Percentiles rank a stretch among this genome's conserved stretches.
These are phyloP conservation scores for Candida palmyrensis DNA, from an alignment of 805 yeast species.

Conservation along the genomic window DNA sequence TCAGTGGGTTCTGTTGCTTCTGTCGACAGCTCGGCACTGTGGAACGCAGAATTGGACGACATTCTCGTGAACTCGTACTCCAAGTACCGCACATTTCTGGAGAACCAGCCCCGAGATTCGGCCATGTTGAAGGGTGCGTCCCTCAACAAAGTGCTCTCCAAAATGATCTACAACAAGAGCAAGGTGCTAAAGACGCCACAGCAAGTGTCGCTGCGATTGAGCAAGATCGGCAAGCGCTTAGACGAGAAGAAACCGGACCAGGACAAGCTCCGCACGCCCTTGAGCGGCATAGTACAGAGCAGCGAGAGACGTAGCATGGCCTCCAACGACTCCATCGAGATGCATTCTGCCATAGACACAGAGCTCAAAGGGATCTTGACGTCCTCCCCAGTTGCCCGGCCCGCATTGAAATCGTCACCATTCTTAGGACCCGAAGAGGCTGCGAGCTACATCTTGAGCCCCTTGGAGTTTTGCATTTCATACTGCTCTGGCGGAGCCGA, in stretches of 20 bases:
- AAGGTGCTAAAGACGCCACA: constrained; percentile 32
- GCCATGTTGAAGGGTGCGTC: constrained; percentile 26
- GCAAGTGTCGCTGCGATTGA: constrained; percentile 30
- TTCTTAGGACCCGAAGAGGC: neutral
- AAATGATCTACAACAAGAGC: constrained; percentile 34
- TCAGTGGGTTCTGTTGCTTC: constrained; percentile 12
- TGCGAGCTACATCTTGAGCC: neutral
- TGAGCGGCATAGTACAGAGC: neutral
- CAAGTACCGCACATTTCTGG: constrained; percentile 29
- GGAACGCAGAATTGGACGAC: constrained; percentile 34
- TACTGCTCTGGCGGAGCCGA: neutral
- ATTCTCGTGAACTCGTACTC: constrained; percentile 28
- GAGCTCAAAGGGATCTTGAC: neutral
- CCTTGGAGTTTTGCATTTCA: neutral
- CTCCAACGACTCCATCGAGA: neutral
- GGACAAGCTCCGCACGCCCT: neutral
- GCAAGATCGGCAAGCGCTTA: constrained; percentile 3
- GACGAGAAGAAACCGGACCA: neutral
- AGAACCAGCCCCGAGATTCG: constrained; percentile 16
- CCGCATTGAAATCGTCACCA: constrained; percentile 1
- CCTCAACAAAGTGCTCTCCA: constrained; percentile 35
- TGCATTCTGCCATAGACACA: neutral
- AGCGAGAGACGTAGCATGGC: neutral
- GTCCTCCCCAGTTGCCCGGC: neutral
- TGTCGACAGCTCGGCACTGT: constrained; percentile 6